These are phyloP conservation scores for Trichoderma polysporum DNA, from an alignment of 2,329 filamentous ascomycete species.

Conservation along the genomic window DNA sequence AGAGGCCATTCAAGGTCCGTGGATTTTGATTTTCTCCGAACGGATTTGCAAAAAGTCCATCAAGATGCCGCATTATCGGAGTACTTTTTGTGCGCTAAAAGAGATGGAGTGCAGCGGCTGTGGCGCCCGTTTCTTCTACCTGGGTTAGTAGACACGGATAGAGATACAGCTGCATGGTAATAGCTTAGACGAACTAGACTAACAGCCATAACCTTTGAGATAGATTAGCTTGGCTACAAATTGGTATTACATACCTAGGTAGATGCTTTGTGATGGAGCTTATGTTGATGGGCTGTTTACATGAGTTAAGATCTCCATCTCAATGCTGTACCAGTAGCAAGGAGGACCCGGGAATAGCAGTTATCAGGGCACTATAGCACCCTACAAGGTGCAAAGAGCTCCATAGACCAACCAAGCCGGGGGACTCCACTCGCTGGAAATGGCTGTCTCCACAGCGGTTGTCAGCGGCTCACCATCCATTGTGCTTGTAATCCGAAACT, in stretches of 20 bases:
- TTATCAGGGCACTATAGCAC: no score
- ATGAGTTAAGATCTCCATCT: no score
- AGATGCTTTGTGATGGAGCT: no score
- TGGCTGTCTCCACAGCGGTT: slow-evolving; percentile 15
- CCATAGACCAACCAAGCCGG: neutral
- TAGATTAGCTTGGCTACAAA: no score
- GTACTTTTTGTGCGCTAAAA: slow-evolving; percentile 1
- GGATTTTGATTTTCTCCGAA: neutral
- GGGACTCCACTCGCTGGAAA: neutral
- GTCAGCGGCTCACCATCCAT: slow-evolving; percentile 17
- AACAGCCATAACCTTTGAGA: no score
- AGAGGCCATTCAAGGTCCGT: neutral
- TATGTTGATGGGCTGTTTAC: no score
- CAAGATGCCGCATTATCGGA: neutral
- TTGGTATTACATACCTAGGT: no score
- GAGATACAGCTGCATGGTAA: neutral
- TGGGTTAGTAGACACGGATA: neutral
- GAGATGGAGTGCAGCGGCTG: neutral
- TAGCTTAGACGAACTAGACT: neutral
- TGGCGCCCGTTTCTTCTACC: neutral
- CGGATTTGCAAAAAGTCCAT: neutral
- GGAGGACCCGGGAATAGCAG: no score
- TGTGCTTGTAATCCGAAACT: no score
- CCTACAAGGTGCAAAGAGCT: no score
- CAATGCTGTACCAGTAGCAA: no score